These are phyloP conservation scores for Capsicum baccatum DNA, from an alignment of 257 asterid species.

Conservation along the genomic window DNA sequence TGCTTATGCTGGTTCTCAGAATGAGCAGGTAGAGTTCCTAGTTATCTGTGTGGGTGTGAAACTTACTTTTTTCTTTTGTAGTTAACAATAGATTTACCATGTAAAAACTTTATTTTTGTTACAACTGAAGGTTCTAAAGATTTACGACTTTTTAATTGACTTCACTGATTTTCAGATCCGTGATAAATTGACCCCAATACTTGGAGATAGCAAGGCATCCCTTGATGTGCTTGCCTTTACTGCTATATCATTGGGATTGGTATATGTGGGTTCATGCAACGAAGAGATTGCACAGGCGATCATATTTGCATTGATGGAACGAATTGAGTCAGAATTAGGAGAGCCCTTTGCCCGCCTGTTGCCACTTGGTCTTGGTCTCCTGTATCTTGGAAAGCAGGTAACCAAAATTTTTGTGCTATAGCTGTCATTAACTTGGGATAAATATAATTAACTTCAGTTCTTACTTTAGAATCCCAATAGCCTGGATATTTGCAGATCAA, in stretches of 20 bases:
- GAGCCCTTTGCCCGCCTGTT: conserved; percentile 85
- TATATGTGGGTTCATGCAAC: conserved; percentile 89
- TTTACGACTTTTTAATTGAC: conserved; percentile 27
- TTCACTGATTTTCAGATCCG: conserved; percentile 59
- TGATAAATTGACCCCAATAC: conserved; percentile 60
- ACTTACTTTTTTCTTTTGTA: background rate
- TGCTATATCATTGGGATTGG: conserved; percentile 87
- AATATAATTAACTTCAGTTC: background rate
- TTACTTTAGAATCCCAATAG: background rate
- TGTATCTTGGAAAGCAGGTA: conserved; percentile 98
- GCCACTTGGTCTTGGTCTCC: conserved; percentile 94
- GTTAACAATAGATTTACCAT: background rate
- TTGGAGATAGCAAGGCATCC: conserved; percentile 74
- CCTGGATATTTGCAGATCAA: background rate
- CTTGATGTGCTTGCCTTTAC: conserved; percentile 92
- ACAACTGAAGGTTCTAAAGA: background rate
- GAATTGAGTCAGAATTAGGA: conserved; percentile 81
- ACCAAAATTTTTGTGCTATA: background rate
- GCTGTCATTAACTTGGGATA: background rate
- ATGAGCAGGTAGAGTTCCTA: conserved; percentile 58
- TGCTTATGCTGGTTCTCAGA: conserved; percentile 96
- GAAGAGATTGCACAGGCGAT: conserved; percentile 94
- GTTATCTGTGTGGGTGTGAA: background rate
- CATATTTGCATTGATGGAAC: conserved; percentile 82
- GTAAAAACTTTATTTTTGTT: background rate